A percentile compares a stretch with the other conserved stretches of the same genome.
phyloP scores from a whole-genome alignment of 2,329 filamentous ascomycete genomes.

The Stemphylium beticola region DNA sequence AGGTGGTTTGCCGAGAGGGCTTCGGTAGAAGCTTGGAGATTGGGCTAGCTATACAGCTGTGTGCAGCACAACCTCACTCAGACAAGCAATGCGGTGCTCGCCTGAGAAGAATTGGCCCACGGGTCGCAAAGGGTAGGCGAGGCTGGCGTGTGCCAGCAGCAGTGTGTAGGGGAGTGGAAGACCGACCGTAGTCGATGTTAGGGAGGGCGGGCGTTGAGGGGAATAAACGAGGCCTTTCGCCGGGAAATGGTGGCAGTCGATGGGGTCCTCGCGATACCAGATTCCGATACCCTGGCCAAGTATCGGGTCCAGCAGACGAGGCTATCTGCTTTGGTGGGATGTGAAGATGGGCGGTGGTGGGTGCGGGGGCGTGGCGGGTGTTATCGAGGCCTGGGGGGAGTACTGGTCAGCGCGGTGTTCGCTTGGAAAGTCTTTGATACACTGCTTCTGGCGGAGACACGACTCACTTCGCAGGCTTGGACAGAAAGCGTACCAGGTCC shows the following conservation, averaged over 20 bases:
- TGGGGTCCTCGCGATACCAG: slow-evolving; percentile 68
- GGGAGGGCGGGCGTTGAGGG: slow-evolving; percentile 84
- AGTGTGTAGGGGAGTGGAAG: slow-evolving; percentile 53
- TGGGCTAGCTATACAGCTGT: slow-evolving; percentile 25
- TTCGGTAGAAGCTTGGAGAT: slow-evolving; percentile 14
- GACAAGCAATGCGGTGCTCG: slow-evolving; percentile 94
- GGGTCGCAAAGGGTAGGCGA: slow-evolving; percentile 59
- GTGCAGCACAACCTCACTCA: slow-evolving; percentile 98
- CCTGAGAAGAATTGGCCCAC: slow-evolving; percentile 98
- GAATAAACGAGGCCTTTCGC: slow-evolving; percentile 80
- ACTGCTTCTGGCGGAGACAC: slow-evolving; percentile 7
- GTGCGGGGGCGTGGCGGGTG: slow-evolving; percentile 56
- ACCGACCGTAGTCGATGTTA: slow-evolving; percentile 81
- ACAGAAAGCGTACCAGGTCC: slow-evolving; percentile 90
- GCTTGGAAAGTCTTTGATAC: not conserved
- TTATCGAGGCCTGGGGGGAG: slow-evolving; percentile 68
- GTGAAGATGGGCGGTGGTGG: slow-evolving; percentile 31
- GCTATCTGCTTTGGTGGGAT: slow-evolving; percentile 60
- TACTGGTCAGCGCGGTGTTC: slow-evolving; percentile 17
- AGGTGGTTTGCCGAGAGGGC: slow-evolving; percentile 18
- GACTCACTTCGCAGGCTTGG: slow-evolving; percentile 89
- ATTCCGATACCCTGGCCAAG: slow-evolving; percentile 82
- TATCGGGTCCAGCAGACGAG: slow-evolving; percentile 87
- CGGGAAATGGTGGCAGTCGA: slow-evolving; percentile 84
- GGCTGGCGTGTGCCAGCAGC: slow-evolving; percentile 90